These are phyloP conservation scores for Lunularia cruciata DNA, from an alignment of 225 moss, liverwort and hornwort genomes.

Conservation along the genomic window DNA sequence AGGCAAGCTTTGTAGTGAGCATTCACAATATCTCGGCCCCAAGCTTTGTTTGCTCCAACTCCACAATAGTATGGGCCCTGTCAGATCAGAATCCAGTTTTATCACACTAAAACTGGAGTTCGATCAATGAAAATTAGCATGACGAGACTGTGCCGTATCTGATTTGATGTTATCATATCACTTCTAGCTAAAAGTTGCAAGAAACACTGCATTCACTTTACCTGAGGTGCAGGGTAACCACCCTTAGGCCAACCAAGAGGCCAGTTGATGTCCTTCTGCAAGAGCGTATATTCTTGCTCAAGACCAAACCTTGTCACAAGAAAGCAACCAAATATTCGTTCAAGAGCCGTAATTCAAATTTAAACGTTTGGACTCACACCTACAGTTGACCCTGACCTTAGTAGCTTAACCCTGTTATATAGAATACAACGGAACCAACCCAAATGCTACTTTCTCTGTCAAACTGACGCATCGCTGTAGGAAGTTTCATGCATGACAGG, in stretches of 20 bases:
- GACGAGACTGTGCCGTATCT: no score
- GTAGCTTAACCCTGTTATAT: no score
- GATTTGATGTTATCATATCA: no score
- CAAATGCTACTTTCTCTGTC: no score
- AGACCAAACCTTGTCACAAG: constrained; percentile 59
- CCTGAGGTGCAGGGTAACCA: constrained; percentile 58
- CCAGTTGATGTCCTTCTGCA: constrained; percentile 69
- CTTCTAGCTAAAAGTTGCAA: background rate
- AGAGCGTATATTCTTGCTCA: constrained; percentile 71
- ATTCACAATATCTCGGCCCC: constrained; percentile 72
- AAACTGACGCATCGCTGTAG: no score
- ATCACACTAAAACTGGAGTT: background rate
- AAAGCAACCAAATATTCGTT: no score
- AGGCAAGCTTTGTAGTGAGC: constrained; percentile 73
- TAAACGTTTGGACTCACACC: no score
- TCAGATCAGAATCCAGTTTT: background rate
- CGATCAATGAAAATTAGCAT: no score
- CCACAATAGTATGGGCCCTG: constrained; percentile 74
- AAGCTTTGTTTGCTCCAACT: constrained; percentile 71
- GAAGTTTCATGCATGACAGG: no score
- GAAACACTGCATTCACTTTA: background rate
- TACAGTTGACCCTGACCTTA: no score
- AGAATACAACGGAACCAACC: no score
- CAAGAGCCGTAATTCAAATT: no score
- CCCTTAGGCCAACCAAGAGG: constrained; percentile 70